Base-by-base conservation (phyloP, 306 rosid genomes). In the Macrotyloma uniflorum region DNA sequence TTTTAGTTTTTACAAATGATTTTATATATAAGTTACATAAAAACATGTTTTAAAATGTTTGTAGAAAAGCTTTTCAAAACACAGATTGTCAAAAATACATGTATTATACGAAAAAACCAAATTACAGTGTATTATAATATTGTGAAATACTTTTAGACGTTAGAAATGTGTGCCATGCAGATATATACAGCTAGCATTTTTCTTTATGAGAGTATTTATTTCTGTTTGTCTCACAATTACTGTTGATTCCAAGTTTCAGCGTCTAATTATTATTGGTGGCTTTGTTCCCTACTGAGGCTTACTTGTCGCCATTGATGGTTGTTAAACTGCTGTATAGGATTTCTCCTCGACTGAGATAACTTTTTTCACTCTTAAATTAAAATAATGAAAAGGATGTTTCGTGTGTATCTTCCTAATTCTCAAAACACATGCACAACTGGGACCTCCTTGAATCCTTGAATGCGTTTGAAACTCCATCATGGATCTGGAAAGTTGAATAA, bases 311-410 rank as follows among this genome's bases (percentile, higher is more conserved):
- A 71, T 79, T 79, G 46, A 79, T 77, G 86, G 88, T 81, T 79
- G 88, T 83, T 83, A 85, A 86, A 73, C 87, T 69, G 83, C 87
- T 72, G 71, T 54, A 47, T 15, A 42, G 74, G n/a, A 50, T 68
- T 62, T 16, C 38, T 80, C n/a, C 32, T 72, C 50, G 20, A 57
- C 51, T 57, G 12, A 55, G 42, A 42, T 22, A 64, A 11, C 23
- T 20, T 42, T 50, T n/a, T 49, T 5, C 36, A 5, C 20, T 64
- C 7, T 45, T 8, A 16, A 4, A 42, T 70, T 70, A 80, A 79
- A 70, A 70, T 55, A 71, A 26, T 38, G 20, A 10, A 9, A 49
- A 6, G 30, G 63, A 19, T 51, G 45, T 74, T 76, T 76, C 73
- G 67, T 77, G 45, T 55, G 43, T 70, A 69, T 38, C 81, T 80